Base-by-base conservation (phyloP, 805 yeast genomes). In the Phaffomyces thermotolerans region DNA sequence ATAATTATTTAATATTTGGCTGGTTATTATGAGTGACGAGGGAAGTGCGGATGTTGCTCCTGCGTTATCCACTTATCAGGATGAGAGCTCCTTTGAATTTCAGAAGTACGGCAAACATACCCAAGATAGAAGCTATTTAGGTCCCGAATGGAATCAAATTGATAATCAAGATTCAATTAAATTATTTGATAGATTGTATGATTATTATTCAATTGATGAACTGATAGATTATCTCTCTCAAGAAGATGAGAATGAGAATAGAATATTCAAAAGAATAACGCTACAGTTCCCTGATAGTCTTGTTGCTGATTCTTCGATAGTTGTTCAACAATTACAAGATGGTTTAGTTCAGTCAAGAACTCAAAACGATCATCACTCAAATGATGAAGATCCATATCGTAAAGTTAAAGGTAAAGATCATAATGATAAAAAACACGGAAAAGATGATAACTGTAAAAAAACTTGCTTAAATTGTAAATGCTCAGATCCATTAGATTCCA, bases 251-350 rank as follows among this genome's bases (percentile, higher is more conserved):
- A 56, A 57, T 4, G 61, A 57, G 0, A 44, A 41, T 32, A 54
- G 48, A 31, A 59, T 54, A 30, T 81, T 65, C 59, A 63, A 60
- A 37, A 68, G 72, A 23, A 73, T 90, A 2, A 89, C 98, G 0
- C 66, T 93, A 29, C 99, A 93, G 63, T 91, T 93, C 51, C 98
- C 98, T 0, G 99, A 95, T 60, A 47, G 65, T 6, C 65, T 90
- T 32, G 76, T 93, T 1, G 71, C 79, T 34, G 97, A 91, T 59
- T 81, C 96, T 1, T 78, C 91, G 1, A 70, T 79, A 17, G 76
- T 91, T 1, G 77, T 78, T 0, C 78, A 78, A 45, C 63, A 67
- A 34, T 50, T 84, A 22, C 84, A 74, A 54, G 64, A 60, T 6
- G 50, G 42, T 18, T 34, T 40, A 14, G 25, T 34, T 15, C n/a